phyloP scores from a whole-genome alignment of 2,329 filamentous ascomycete genomes.

The Cladosporium sp. region DNA sequence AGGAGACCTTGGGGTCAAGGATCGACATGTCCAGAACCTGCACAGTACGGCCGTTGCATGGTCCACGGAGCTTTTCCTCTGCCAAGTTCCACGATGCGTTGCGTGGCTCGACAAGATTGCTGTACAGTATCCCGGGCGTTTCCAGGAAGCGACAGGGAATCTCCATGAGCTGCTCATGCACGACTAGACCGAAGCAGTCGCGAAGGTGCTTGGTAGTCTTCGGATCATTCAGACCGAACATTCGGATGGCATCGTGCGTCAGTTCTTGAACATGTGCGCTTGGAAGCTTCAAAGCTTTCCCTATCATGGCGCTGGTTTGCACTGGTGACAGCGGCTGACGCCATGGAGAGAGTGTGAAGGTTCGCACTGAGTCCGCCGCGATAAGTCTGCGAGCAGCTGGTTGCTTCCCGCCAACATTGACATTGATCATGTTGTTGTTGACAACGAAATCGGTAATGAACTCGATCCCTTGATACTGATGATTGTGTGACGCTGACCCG shows the following conservation, averaged over 20 bases:
- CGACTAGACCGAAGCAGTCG: background rate
- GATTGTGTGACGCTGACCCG: background rate
- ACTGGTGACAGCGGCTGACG: background rate
- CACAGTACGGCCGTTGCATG: no score
- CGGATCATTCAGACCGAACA: constrained; percentile 2
- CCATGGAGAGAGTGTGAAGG: background rate
- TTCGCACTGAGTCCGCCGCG: background rate
- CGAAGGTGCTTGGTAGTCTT: background rate
- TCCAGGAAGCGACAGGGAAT: background rate
- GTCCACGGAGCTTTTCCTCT: no score
- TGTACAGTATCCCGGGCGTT: background rate
- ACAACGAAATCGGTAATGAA: background rate
- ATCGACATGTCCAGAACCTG: no score
- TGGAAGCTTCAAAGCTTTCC: constrained; percentile 2
- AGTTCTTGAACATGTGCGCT: background rate
- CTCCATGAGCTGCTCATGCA: background rate
- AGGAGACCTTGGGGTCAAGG: no score
- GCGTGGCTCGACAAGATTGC: background rate
- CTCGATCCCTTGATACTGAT: background rate
- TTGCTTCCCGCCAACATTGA: no score
- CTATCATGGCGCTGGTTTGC: constrained; percentile 13
- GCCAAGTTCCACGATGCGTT: background rate
- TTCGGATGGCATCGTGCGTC: background rate
- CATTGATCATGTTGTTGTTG: background rate
- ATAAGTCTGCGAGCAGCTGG: background rate